Conservation (phyloP, 495 filamentous ascomycete species). For the Neurospora sp. region DNA sequence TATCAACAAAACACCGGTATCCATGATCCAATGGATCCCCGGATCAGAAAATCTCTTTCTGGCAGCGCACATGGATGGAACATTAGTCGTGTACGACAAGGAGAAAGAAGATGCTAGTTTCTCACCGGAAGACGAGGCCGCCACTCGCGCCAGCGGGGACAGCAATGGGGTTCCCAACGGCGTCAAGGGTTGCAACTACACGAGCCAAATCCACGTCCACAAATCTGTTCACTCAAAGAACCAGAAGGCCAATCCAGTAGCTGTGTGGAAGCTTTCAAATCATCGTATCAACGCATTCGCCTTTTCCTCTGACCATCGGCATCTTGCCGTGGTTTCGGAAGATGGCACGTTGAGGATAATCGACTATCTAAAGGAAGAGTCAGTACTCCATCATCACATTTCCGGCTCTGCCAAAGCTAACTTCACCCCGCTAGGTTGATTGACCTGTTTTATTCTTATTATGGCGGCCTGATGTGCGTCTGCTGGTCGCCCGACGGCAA, state of each 20-base stretch:
- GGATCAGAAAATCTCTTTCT: conserved; percentile 90
- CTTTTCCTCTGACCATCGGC: conserved; percentile 75
- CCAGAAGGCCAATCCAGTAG: conserved; percentile 86
- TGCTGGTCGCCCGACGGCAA: conserved; percentile 97
- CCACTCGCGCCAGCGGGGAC: conserved; percentile 29
- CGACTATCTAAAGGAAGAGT: conserved; percentile 87
- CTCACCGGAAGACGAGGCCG: conserved; percentile 36
- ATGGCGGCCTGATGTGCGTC: conserved; percentile 82
- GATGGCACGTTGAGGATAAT: conserved; percentile 84
- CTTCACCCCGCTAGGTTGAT: conserved; percentile 45
- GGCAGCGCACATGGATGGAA: conserved; percentile 85
- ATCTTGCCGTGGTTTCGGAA: conserved; percentile 87
- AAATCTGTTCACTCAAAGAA: conserved; percentile 89
- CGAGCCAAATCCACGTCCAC: conserved; percentile 46
- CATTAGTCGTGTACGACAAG: conserved; percentile 94
- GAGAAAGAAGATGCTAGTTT: conserved; percentile 84
- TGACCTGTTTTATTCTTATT: conserved; percentile 82
- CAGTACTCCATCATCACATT: conserved; percentile 20
- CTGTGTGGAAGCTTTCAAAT: conserved; percentile 82
- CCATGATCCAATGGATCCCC: conserved; percentile 85
- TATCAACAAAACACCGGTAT: conserved; percentile 75
- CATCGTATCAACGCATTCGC: conserved; percentile 81
- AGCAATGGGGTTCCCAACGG: conserved; percentile 24
- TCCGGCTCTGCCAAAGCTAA: not conserved
- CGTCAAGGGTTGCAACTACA: conserved; percentile 15